phyloP scores from a whole-genome alignment of 163 green algal species.

The Chlorella variabilis region DNA sequence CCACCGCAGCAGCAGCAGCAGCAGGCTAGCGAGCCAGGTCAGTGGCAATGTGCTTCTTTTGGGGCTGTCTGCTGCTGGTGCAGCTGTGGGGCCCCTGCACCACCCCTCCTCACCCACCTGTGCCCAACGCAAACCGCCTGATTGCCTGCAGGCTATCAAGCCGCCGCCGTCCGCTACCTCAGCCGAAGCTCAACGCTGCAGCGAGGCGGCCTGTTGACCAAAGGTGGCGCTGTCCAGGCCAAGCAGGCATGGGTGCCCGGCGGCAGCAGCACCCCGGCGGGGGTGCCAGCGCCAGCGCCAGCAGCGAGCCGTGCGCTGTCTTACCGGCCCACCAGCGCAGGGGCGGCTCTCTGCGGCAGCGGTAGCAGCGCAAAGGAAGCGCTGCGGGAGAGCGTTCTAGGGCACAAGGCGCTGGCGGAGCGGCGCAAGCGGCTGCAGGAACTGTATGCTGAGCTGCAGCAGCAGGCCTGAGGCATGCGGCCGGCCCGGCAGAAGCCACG shows the following conservation, averaged over 20 bases:
- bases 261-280: not conserved
- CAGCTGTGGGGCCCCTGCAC: no score
- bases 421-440: slow-evolving; percentile 30
- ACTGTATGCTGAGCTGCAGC: slow-evolving; percentile 14
- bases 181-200: not conserved
- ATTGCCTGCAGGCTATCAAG: slow-evolving; percentile 10
- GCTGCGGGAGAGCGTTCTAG: slow-evolving; percentile 24
- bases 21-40: slow-evolving; percentile 5
- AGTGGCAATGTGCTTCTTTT: not conserved
- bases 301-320: not conserved
- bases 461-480: not conserved
- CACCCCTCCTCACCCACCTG: no score
- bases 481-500: no score
- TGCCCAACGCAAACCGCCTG: not conserved
- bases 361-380: not conserved
- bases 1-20: not conserved
- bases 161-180: not conserved
- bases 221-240: not conserved
- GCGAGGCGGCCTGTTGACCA: not conserved
- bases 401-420: slow-evolving; percentile 14
- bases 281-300: not conserved
- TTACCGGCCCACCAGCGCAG: not conserved
- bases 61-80: no score
- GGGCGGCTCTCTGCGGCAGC: not conserved
- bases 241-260: slow-evolving; percentile 4